Percentiles rank a stretch among this genome's conserved stretches.
These are phyloP conservation scores for Apiospora pterosperma DNA, from an alignment of 2,329 filamentous ascomycete genomes.

Conservation along the genomic window DNA sequence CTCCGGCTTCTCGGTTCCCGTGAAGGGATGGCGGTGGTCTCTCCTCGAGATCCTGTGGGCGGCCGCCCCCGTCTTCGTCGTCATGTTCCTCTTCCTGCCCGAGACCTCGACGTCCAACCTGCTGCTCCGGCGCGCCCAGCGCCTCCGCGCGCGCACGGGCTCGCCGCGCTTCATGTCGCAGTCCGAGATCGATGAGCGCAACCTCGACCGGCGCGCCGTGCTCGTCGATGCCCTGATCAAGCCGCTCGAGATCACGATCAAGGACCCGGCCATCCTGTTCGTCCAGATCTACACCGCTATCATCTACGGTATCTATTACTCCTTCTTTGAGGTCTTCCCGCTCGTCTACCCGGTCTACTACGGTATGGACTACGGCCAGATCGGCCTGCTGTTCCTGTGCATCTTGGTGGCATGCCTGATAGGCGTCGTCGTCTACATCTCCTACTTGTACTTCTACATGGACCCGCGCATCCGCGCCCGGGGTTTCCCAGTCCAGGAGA, in stretches of 20 bases:
- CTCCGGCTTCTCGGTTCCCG: constrained; percentile 41
- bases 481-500: constrained; percentile 60
- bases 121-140: constrained; percentile 46
- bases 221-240: constrained; percentile 42
- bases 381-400: constrained; percentile 46
- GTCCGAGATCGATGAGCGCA: constrained; percentile 44
- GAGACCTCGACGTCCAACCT: constrained; percentile 53
- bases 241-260: constrained; percentile 32
- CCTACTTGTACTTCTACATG: constrained; percentile 64
- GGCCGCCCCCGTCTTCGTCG: constrained; percentile 31
- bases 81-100: constrained; percentile 52
- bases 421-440: constrained; percentile 53
- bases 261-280: constrained; percentile 50
- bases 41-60: constrained; percentile 47
- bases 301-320: constrained; percentile 44
- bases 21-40: constrained; percentile 45
- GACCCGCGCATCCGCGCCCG: constrained; percentile 57
- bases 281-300: constrained; percentile 46
- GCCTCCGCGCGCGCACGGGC: constrained; percentile 37
- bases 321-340: constrained; percentile 54
- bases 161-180: constrained; percentile 46
- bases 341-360: constrained; percentile 49
- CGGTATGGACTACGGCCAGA: constrained; percentile 42
- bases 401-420: constrained; percentile 43
- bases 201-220: constrained; percentile 38